phyloP scores from a whole-genome alignment of 345 rosid species.

The Citrus glauca region DNA sequence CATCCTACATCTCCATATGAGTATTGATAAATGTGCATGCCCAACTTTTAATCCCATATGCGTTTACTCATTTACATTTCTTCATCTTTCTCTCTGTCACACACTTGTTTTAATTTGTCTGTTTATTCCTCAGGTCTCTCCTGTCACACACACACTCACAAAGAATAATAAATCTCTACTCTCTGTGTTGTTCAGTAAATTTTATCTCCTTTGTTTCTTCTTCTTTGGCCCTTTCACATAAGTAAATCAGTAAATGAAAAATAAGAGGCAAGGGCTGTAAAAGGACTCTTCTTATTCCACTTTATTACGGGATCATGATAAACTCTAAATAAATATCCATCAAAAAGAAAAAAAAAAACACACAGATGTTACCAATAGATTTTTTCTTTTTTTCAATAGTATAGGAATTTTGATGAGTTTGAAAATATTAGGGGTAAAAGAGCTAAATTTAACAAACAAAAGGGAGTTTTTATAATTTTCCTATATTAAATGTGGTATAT shows the following conservation, averaged over 20 bases:
- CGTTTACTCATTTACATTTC: background rate
- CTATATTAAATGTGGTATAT: no score
- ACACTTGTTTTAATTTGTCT: background rate
- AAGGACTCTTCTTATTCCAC: background rate
- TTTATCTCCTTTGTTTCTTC: background rate
- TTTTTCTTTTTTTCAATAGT: no score
- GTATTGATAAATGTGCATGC: slow-evolving; percentile 32
- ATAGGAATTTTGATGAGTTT: no score
- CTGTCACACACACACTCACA: background rate
- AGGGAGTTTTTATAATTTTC: no score
- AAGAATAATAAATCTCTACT: background rate
- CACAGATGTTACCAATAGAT: no score
- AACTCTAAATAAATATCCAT: no score
- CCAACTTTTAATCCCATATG: background rate
- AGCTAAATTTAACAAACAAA: no score
- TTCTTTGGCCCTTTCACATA: background rate
- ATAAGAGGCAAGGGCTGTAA: background rate
- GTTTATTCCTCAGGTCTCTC: background rate
- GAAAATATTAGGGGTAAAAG: no score
- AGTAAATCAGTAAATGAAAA: background rate
- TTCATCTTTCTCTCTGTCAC: background rate
- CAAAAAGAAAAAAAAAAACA: no score
- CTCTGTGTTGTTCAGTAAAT: background rate
- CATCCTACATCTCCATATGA: slow-evolving; percentile 25
- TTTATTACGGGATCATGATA: no score